Evolutionary conservation across 208 protist species (phyloP), one percentile per base, ranked within the genome.

Genomic region (Phytomonas sp.): DNA sequence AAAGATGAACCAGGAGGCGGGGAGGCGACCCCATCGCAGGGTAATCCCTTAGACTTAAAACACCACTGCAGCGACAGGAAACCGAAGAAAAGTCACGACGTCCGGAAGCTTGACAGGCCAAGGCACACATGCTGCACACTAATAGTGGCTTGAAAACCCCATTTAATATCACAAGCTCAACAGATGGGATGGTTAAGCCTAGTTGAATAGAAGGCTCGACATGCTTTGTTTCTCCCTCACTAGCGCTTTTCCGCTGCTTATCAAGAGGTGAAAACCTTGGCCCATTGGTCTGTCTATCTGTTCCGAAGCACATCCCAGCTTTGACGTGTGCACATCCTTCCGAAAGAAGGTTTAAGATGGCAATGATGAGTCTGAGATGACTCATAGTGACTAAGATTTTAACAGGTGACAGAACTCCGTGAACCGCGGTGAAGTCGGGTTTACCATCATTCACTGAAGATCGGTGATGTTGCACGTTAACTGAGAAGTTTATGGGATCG

Each of bases 1-100:
- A 72, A 31, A 79, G 30, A 30, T 34, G 23, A 43, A 83, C 20
- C 64, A 87, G 31, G 26, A 72, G 66, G 20, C 77, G 81, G 30
- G 32, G 28, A 30, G 62, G 63, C 20, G 23, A 56, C n/a, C 37
- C 32, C 65, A 63, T 30, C 9, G 6, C 53, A 11, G 81, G 78
- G 60, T 75, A 80, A 66, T 87, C 78, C 1, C 6, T 60, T 13
- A 83, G 56, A 32, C 28, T 56, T 17, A 83, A 28, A 13, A 51
- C 53, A 9, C 64, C 62, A 5, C 69, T 73, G 2, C 61, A 73
- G 1, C 66, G 60, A 63, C 66, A 70, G 0, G 73, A 53, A 15
- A 73, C 8, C 2, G 68, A 71, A 17, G 68, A 67, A 36, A 81
- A 33, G 31, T 65, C 71, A 34, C 46, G 46, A 26, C 20, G 5